Conservation (phyloP, 176 grass and related monocot genomes). For the Cocos nucifera region DNA sequence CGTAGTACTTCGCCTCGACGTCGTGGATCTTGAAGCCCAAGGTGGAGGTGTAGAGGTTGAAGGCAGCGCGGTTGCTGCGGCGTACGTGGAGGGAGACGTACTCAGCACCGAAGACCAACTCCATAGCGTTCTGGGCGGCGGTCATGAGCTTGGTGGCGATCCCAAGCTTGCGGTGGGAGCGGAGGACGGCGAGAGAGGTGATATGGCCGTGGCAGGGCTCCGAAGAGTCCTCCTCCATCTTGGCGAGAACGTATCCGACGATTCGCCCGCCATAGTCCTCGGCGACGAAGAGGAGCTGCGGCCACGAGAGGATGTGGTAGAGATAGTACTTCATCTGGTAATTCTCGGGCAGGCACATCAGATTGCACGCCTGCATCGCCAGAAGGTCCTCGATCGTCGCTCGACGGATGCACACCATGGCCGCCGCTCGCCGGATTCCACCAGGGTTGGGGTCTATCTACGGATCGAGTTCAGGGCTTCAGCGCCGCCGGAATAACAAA, state of each 20-base stretch:
- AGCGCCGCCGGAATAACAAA: no score
- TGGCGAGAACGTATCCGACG: slow-evolving; percentile 93
- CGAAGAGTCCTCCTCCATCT: slow-evolving; percentile 98
- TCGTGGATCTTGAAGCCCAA: slow-evolving; percentile 49
- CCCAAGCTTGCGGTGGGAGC: slow-evolving; percentile 89
- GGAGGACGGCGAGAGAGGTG: slow-evolving; percentile 95
- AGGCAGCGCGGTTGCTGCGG: slow-evolving; percentile 76
- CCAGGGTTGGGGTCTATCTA: no score
- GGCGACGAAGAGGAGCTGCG: slow-evolving; percentile 95
- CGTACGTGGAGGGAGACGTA: slow-evolving; percentile 96
- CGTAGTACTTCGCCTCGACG: slow-evolving; percentile 5
- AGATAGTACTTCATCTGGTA: slow-evolving; percentile 99
- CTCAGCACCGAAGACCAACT: slow-evolving; percentile 80
- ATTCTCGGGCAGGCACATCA: slow-evolving; percentile 98
- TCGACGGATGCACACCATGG: slow-evolving; percentile 16
- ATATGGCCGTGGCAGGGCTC: slow-evolving; percentile 98
- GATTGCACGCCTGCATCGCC: slow-evolving; percentile 98
- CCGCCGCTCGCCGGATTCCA: no score
- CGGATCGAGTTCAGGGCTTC: no score
- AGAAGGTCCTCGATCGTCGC: slow-evolving; percentile 86
- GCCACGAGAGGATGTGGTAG: slow-evolving; percentile 98
- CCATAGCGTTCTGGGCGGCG: slow-evolving; percentile 87
- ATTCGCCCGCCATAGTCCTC: slow-evolving; percentile 89
- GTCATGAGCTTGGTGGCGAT: slow-evolving; percentile 98
- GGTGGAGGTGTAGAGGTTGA: slow-evolving; percentile 77